These are phyloP conservation scores for Sequoia sempervirens DNA, from an alignment of 75 land plant genomes.

Conservation along the genomic window DNA sequence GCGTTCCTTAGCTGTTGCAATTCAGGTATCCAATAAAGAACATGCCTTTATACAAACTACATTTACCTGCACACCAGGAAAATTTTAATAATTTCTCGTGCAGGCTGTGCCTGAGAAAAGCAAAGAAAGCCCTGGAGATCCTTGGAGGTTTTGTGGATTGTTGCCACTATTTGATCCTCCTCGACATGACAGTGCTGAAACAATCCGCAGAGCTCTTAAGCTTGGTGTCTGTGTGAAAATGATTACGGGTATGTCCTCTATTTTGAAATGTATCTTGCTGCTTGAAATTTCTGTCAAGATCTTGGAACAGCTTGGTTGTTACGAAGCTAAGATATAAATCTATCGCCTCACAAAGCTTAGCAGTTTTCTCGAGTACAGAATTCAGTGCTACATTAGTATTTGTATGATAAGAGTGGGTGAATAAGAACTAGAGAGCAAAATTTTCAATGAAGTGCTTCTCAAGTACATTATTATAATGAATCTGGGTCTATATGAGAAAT, in stretches of 20 bases:
- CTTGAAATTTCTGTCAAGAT: background rate
- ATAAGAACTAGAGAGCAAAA: background rate
- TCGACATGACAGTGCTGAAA: constrained; percentile 91
- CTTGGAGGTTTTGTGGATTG: constrained; percentile 78
- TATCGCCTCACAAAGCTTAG: background rate
- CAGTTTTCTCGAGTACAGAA: background rate
- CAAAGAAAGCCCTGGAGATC: constrained; percentile 63
- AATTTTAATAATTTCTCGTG: background rate
- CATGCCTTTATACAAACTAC: background rate
- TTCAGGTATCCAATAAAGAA: constrained; percentile 43
- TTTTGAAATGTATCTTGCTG: background rate
- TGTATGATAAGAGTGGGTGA: background rate
- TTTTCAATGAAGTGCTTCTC: background rate
- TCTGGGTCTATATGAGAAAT: background rate
- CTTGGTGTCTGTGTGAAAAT: constrained; percentile 86
- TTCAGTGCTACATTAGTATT: background rate
- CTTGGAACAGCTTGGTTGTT: background rate
- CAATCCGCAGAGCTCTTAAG: constrained; percentile 75
- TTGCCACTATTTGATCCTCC: constrained; percentile 90
- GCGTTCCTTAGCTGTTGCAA: constrained; percentile 78
- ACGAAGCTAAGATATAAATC: background rate
- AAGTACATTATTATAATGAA: background rate
- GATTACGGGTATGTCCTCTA: constrained; percentile 60
- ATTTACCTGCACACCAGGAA: background rate
- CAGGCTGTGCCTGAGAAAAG: constrained; percentile 50